These are phyloP conservation scores for Thelephora ganbajun DNA, from an alignment of 768 basidiomycete species.

Conservation along the genomic window DNA sequence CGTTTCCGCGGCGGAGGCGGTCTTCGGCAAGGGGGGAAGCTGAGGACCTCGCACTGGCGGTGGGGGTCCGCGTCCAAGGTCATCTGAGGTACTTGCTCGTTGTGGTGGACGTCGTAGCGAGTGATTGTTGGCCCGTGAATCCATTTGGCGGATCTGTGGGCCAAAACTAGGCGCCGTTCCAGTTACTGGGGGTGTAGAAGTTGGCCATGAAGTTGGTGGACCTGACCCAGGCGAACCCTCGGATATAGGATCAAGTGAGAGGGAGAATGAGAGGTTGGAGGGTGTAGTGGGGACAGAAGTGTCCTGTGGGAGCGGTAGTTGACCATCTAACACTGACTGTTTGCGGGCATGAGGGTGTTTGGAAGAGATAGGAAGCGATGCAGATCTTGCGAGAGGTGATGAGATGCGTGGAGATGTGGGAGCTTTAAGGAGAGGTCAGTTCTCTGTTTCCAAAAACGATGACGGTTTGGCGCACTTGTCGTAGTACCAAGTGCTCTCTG, in stretches of 20 bases:
- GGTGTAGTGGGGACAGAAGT: slow-evolving; percentile 6
- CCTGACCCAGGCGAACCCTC: slow-evolving; percentile 14
- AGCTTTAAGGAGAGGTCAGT: neutral
- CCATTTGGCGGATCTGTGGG: neutral
- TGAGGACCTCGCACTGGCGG: slow-evolving; percentile 10
- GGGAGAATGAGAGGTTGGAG: slow-evolving; percentile 14
- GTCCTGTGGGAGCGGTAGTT: slow-evolving; percentile 18
- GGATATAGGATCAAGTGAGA: slow-evolving; percentile 21
- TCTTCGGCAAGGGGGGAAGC: slow-evolving; percentile 14
- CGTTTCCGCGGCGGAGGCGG: slow-evolving; percentile 26
- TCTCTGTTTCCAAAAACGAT: neutral
- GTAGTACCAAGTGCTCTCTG: neutral
- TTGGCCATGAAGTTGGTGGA: slow-evolving; percentile 15
- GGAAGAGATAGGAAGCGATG: slow-evolving; percentile 33
- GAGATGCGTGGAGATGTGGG: slow-evolving; percentile 10
- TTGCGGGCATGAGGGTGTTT: slow-evolving; percentile 73
- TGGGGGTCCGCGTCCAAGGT: slow-evolving; percentile 31
- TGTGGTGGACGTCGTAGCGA: neutral
- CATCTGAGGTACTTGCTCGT: slow-evolving; percentile 6
- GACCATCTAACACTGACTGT: slow-evolving; percentile 47
- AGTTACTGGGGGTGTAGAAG: slow-evolving; percentile 15
- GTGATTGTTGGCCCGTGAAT: too few species aligned
- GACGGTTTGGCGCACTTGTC: slow-evolving; percentile 20
- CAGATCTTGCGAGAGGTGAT: slow-evolving; percentile 29
- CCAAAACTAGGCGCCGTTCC: slow-evolving; percentile 17